Conservation (phyloP, 805 yeast genomes). For the Saccharomycopsis javanensis region DNA sequence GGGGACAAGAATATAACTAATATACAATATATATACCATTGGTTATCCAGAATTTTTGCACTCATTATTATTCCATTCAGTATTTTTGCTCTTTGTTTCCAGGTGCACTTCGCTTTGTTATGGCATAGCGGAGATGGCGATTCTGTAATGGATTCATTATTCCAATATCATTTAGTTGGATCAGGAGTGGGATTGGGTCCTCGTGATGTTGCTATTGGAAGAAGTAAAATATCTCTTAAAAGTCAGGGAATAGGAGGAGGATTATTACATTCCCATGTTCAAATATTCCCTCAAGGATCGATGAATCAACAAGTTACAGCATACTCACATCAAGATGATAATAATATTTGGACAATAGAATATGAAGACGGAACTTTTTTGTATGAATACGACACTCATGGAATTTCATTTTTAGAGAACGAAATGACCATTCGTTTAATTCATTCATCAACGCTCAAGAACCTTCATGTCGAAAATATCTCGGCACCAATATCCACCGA, state of each 20-base stretch:
- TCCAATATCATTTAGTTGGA: conserved; percentile 66
- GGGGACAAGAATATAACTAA: conserved; percentile 52
- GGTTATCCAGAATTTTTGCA: conserved; percentile 55
- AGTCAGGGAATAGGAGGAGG: conserved; percentile 69
- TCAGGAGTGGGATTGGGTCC: conserved; percentile 58
- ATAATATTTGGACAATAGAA: conserved; percentile 48
- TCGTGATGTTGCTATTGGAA: conserved; percentile 55
- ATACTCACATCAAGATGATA: conserved; percentile 62
- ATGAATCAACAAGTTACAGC: conserved; percentile 70
- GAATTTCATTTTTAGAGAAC: conserved; percentile 33
- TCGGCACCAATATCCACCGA: conserved; percentile 48
- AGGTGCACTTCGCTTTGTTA: conserved; percentile 63
- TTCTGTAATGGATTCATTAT: conserved; percentile 65
- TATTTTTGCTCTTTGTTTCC: conserved; percentile 57
- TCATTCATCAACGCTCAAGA: conserved; percentile 52
- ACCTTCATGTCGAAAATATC: conserved; percentile 62
- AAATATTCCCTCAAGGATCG: conserved; percentile 65
- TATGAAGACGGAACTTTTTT: conserved; percentile 26
- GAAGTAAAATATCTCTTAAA: conserved; percentile 34
- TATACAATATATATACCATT: conserved; percentile 44
- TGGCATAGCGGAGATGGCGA: conserved; percentile 70
- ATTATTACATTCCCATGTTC: conserved; percentile 64
- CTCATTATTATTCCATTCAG: conserved; percentile 52
- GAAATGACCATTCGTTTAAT: conserved; percentile 51
- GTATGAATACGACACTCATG: conserved; percentile 26